Percentiles rank a stretch among this genome's conserved stretches.
phyloP scores from a whole-genome alignment of 768 basidiomycete species.

The Rhodocollybia butyracea region DNA sequence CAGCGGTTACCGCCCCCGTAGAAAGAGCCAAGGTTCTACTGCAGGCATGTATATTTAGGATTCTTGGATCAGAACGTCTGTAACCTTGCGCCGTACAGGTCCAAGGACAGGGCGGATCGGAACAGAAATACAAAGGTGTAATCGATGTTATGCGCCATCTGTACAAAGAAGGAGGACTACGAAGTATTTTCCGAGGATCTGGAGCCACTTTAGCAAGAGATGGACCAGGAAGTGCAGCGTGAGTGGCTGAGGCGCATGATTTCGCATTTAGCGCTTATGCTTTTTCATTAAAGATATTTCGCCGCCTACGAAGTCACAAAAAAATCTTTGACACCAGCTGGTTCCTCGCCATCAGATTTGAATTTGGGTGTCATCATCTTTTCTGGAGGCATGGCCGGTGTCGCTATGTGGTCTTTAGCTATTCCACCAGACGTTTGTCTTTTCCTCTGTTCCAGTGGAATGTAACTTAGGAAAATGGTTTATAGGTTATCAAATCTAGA shows the following conservation, averaged over 20 bases:
- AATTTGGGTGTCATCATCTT: slow-evolving; percentile 84
- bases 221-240: slow-evolving; percentile 96
- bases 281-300: slow-evolving; percentile 69
- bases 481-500: slow-evolving; percentile 90
- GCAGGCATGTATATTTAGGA: slow-evolving; percentile 50
- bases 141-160: slow-evolving; percentile 86
- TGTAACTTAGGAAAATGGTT: slow-evolving; percentile 4
- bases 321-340: slow-evolving; percentile 76
- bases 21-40: slow-evolving; percentile 96
- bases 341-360: slow-evolving; percentile 75
- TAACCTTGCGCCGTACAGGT: slow-evolving; percentile 41
- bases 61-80: neutral
- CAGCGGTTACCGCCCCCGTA: slow-evolving; percentile 90
- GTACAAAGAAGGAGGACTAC: slow-evolving; percentile 90
- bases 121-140: slow-evolving; percentile 83
- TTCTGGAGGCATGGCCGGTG: slow-evolving; percentile 91
- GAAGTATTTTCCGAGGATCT: slow-evolving; percentile 90
- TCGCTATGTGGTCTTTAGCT: slow-evolving; percentile 97
- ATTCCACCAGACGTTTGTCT: slow-evolving; percentile 91
- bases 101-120: slow-evolving; percentile 79
- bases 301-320: slow-evolving; percentile 96
- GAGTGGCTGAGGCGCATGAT: slow-evolving; percentile 27
- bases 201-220: slow-evolving; percentile 92
- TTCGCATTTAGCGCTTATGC: neutral
- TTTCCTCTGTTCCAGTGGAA: neutral